phyloP scores from a whole-genome alignment of 2,329 filamentous ascomycete species.

The Aspergillus japonicus region DNA sequence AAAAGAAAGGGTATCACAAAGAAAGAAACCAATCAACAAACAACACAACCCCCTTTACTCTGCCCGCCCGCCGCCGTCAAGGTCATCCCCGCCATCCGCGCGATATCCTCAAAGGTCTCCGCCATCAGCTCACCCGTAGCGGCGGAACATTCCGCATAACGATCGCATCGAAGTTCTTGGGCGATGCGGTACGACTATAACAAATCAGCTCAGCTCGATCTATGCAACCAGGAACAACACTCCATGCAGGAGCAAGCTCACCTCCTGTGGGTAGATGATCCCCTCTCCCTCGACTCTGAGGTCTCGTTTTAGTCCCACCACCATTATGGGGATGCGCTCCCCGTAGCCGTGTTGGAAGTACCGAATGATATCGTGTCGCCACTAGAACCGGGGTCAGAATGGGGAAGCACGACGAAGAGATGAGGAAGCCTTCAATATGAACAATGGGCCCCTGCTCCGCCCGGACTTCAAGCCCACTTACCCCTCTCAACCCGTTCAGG shows the following conservation, averaged over 20 bases:
- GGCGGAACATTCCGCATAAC: conserved; percentile 63
- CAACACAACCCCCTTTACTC: conserved; percentile 42
- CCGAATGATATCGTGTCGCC: conserved; percentile 43
- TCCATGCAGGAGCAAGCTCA: conserved; percentile 14
- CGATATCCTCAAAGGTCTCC: conserved; percentile 62
- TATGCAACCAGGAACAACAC: too few species aligned
- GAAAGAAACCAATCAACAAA: conserved; percentile 35
- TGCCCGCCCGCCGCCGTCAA: conserved; percentile 56
- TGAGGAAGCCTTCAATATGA: background rate
- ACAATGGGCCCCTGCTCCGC: too few species aligned
- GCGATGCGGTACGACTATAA: conserved; percentile 55
- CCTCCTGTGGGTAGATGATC: conserved; percentile 45
- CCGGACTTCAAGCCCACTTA: conserved; percentile 15
- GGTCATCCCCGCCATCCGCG: conserved; percentile 57
- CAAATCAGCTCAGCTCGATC: too few species aligned
- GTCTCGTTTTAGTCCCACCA: conserved; percentile 61
- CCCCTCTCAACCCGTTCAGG: conserved; percentile 48
- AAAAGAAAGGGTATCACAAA: conserved; percentile 15
- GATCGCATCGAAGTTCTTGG: conserved; percentile 60
- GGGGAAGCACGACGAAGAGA: background rate
- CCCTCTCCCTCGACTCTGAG: conserved; percentile 49
- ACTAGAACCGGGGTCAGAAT: conserved; percentile 27
- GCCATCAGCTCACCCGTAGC: conserved; percentile 59
- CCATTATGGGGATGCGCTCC: conserved; percentile 55
- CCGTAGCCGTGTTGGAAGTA: conserved; percentile 52